Evolutionary conservation across 2,329 filamentous ascomycete species (phyloP).

Genomic region (Fragosphaeria purpurea): DNA sequence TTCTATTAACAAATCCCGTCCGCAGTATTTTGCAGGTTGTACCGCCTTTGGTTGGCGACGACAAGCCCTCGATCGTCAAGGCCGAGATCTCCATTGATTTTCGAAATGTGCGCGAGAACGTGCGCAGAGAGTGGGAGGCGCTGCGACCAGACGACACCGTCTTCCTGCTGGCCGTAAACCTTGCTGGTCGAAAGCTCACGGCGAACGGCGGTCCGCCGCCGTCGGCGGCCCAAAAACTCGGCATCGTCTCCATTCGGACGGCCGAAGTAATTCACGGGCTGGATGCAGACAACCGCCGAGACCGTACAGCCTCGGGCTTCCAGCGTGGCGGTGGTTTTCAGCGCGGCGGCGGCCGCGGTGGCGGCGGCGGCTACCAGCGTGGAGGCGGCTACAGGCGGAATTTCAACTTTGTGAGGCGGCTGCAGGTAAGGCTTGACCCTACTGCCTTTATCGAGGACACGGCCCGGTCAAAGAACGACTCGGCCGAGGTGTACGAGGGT

Average conservation of each 20-base stretch:
- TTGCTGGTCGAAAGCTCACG: constrained; percentile 39
- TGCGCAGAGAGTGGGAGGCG: constrained; percentile 82
- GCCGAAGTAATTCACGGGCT: constrained; percentile 79
- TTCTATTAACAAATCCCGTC: background rate
- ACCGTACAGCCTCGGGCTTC: constrained; percentile 34
- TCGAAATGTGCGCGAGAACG: constrained; percentile 61
- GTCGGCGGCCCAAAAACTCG: constrained; percentile 49
- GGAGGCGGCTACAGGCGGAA: constrained; percentile 46
- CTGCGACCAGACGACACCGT: constrained; percentile 80
- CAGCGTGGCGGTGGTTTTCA: constrained; percentile 38
- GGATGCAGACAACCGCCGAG: constrained; percentile 75
- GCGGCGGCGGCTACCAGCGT: constrained; percentile 44
- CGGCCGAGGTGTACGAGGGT: constrained; percentile 67
- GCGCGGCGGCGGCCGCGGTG: constrained; percentile 17
- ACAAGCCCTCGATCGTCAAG: constrained; percentile 72
- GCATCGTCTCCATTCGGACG: constrained; percentile 62
- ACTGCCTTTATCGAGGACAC: constrained; percentile 68
- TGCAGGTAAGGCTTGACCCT: constrained; percentile 75
- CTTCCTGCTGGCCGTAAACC: constrained; percentile 71
- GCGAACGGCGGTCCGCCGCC: constrained; percentile 41
- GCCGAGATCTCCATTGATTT: constrained; percentile 82
- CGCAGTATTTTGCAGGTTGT: constrained; percentile 67
- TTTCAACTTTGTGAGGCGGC: constrained; percentile 43
- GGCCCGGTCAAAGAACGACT: constrained; percentile 53
- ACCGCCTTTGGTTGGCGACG: constrained; percentile 72